A percentile compares a stretch with the other conserved stretches of the same genome.
phyloP scores from a whole-genome alignment of 179 eudicot genomes.

The Actinidia chinensis region DNA sequence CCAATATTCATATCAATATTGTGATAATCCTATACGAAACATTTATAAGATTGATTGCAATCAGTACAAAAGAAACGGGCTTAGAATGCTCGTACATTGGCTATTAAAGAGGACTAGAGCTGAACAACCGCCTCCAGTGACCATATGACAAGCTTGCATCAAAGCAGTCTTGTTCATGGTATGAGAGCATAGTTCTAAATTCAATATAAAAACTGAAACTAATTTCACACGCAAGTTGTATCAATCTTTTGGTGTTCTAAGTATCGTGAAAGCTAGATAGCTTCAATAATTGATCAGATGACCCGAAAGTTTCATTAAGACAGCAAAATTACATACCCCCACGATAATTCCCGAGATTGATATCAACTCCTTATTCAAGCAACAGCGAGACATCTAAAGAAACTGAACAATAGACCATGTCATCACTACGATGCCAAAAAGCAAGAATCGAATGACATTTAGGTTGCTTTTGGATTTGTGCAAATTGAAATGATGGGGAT shows the following conservation, averaged over 20 bases:
- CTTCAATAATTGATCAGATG: background rate
- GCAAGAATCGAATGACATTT: background rate
- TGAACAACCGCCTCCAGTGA: conserved; percentile 98
- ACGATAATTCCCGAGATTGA: conserved; percentile 84
- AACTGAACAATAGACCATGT: conserved; percentile 15
- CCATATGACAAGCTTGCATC: conserved; percentile 99
- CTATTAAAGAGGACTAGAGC: conserved; percentile 71
- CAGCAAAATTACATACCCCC: conserved; percentile 52
- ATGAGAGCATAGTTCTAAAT: background rate
- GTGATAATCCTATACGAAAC: background rate
- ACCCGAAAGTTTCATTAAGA: background rate
- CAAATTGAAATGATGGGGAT: background rate
- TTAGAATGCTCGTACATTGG: conserved; percentile 55
- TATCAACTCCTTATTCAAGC: conserved; percentile 91
- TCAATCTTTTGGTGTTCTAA: background rate
- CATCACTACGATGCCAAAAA: background rate
- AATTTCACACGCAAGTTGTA: background rate
- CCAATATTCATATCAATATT: conserved; percentile 38
- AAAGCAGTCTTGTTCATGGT: conserved; percentile 78
- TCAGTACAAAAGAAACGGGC: background rate
- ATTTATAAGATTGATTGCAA: background rate
- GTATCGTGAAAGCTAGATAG: background rate
- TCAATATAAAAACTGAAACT: background rate
- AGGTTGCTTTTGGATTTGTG: background rate
- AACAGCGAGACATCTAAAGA: conserved; percentile 71